These are phyloP conservation scores for Termitomyces sp. DNA, from an alignment of 768 basidiomycete species.

Conservation along the genomic window DNA sequence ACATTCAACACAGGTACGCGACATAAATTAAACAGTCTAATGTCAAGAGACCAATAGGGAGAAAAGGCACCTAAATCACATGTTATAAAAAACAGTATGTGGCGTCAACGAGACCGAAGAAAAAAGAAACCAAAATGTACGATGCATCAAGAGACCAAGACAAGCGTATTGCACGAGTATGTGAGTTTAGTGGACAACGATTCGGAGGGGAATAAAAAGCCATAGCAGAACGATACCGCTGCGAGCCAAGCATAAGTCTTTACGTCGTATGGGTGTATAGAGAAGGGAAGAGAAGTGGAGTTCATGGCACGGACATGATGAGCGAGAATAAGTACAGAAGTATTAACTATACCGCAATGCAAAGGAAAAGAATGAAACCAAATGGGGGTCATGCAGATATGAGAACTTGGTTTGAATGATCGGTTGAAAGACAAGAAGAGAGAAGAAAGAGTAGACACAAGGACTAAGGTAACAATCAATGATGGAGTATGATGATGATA, in stretches of 20 bases:
- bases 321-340: slow-evolving; percentile 6
- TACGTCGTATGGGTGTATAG: slow-evolving; percentile 1
- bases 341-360: slow-evolving; percentile 11
- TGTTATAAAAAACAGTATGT: neutral
- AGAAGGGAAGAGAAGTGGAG: neutral
- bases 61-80: slow-evolving; percentile 9
- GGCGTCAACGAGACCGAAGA: neutral
- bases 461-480: slow-evolving; percentile 13
- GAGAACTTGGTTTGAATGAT: slow-evolving; percentile 5
- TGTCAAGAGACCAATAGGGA: neutral
- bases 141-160: slow-evolving; percentile 12
- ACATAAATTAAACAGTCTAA: neutral
- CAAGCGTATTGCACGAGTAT: slow-evolving; percentile 15
- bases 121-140: slow-evolving; percentile 1
- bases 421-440: neutral
- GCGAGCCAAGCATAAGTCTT: neutral
- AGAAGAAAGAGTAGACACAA: neutral
- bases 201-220: neutral
- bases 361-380: neutral
- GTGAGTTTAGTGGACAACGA: neutral
- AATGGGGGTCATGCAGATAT: slow-evolving; percentile 1
- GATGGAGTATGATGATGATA: neutral
- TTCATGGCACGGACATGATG: slow-evolving; percentile 5
- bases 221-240: slow-evolving; percentile 3
- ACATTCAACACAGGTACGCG: neutral